Evolutionary conservation across 352 stramenopile species (phyloP).

Genomic region (Pythium utonaiense): DNA sequence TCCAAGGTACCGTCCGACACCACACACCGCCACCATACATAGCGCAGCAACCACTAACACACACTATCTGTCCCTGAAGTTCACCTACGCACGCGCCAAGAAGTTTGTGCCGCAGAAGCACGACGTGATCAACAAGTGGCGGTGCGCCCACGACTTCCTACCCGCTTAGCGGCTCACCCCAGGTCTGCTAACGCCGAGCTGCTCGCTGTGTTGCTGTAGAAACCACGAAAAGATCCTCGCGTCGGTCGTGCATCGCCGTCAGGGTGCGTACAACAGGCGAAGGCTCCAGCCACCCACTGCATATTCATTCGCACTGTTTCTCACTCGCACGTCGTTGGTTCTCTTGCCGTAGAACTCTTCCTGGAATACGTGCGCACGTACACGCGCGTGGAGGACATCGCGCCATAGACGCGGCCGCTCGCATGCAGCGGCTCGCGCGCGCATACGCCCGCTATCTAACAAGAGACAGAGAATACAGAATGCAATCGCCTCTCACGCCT

Average conservation of each 20-base stretch:
- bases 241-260: conserved; percentile 30
- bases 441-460: neutral
- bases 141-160: conserved; percentile 25
- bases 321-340: no score
- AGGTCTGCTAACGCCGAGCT: no score
- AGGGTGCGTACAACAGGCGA: no score
- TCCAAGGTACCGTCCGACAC: conserved; percentile 41
- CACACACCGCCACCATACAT: no score
- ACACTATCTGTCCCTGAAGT: no score
- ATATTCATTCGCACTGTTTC: no score
- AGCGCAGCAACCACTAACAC: no score
- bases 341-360: conserved; percentile 30
- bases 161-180: no score
- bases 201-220: no score
- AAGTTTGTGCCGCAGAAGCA: conserved; percentile 37
- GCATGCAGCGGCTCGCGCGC: neutral
- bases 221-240: conserved; percentile 36
- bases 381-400: conserved; percentile 34
- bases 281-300: no score
- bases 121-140: conserved; percentile 36
- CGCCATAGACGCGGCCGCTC: neutral
- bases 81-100: conserved; percentile 33
- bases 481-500: no score
- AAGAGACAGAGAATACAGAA: neutral
- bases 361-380: conserved; percentile 44